A percentile compares a stretch with the other conserved stretches of the same genome.
These are phyloP conservation scores for Pouteria glomerata DNA, from an alignment of 148 eudicot genomes.

Conservation along the genomic window DNA sequence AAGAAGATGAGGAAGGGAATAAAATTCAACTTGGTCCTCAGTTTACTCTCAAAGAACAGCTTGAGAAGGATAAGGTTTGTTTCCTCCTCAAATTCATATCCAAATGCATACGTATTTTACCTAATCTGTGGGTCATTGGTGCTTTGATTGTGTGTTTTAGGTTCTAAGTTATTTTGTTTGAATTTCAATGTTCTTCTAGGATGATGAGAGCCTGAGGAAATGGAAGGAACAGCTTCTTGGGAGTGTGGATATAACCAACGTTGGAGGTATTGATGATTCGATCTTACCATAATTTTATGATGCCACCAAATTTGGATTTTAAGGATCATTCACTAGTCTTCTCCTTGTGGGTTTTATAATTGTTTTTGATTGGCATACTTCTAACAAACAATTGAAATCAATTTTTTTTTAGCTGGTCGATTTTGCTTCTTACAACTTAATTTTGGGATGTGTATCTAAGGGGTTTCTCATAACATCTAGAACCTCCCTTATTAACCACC, in stretches of 20 bases:
- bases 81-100: not conserved
- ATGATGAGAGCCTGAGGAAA: slow-evolving; percentile 86
- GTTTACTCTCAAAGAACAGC: slow-evolving; percentile 54
- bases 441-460: too few relatives aligned
- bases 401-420: too few relatives aligned
- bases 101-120: not conserved
- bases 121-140: not conserved
- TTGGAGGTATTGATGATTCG: slow-evolving; percentile 49
- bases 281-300: not conserved
- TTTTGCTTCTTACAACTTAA: too few relatives aligned
- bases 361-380: not conserved
- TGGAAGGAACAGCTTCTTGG: slow-evolving; percentile 91
- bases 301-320: slow-evolving; percentile 1
- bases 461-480: not conserved
- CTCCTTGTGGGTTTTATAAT: not conserved
- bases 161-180: not conserved
- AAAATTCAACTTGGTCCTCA: slow-evolving; percentile 68
- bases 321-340: not conserved
- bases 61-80: slow-evolving; percentile 77
- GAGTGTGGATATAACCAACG: slow-evolving; percentile 50
- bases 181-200: slow-evolving; percentile 36
- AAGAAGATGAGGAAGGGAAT: slow-evolving; percentile 38
- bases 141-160: not conserved
- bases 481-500: not conserved
- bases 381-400: too few relatives aligned